These are phyloP conservation scores for Leucosporidium creatinivorum DNA, from an alignment of 768 basidiomycete species.

Conservation along the genomic window DNA sequence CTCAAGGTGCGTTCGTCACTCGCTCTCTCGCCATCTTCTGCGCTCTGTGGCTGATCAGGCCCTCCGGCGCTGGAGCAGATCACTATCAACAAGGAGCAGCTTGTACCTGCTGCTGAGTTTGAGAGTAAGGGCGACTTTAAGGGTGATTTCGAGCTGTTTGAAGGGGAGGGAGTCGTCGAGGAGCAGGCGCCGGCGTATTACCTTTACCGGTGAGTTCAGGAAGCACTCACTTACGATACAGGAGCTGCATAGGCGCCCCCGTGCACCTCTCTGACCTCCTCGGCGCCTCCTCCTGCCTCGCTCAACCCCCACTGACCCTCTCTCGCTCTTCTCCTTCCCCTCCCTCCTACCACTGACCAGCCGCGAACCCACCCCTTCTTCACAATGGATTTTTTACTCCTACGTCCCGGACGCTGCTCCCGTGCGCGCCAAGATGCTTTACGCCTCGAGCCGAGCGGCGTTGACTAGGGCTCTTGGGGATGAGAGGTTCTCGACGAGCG, in stretches of 20 bases:
- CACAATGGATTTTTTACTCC: slow-evolving; percentile 62
- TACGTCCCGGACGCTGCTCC: slow-evolving; percentile 77
- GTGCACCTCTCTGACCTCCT: background rate
- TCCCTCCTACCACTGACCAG: background rate
- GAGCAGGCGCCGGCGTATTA: slow-evolving; percentile 66
- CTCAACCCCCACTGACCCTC: background rate
- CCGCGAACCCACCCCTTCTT: background rate
- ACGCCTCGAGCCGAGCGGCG: slow-evolving; percentile 67
- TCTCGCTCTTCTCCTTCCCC: background rate
- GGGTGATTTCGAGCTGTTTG: slow-evolving; percentile 51
- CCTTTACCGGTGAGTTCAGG: slow-evolving; percentile 59
- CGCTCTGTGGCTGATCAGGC: slow-evolving; percentile 39
- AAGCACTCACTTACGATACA: too few relatives aligned
- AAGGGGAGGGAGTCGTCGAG: slow-evolving; percentile 55
- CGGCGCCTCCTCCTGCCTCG: background rate
- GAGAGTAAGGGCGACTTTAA: slow-evolving; percentile 41
- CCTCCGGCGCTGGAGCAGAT: background rate
- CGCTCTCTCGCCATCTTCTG: background rate
- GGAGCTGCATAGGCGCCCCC: too few relatives aligned
- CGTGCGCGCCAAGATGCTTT: slow-evolving; percentile 85
- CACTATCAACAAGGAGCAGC: slow-evolving; percentile 11
- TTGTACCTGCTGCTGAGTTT: background rate
- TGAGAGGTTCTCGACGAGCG: slow-evolving; percentile 57
- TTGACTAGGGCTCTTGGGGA: slow-evolving; percentile 70
- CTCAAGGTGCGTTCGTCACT: slow-evolving; percentile 32